These are phyloP conservation scores for Hortiboletus flavorubellus DNA, from an alignment of 768 basidiomycete genomes.

Conservation along the genomic window DNA sequence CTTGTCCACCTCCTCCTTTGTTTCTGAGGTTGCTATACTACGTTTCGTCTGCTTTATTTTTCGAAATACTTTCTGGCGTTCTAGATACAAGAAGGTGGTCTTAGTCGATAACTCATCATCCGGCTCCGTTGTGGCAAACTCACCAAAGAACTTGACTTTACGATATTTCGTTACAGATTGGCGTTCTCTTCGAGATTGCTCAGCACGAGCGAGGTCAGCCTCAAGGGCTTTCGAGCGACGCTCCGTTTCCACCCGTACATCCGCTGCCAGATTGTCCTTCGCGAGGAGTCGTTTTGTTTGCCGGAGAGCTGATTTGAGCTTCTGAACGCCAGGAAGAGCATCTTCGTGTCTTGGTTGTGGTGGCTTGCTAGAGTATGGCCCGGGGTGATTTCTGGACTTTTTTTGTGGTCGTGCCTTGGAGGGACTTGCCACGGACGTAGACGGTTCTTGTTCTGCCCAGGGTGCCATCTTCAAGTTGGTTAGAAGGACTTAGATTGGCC, in stretches of 20 bases:
- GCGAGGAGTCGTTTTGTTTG: constrained; percentile 81
- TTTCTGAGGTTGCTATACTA: constrained; percentile 37
- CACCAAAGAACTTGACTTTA: constrained; percentile 93
- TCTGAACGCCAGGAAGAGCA: constrained; percentile 66
- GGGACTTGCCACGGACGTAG: constrained; percentile 1
- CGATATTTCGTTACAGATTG: constrained; percentile 78
- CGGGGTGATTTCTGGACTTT: constrained; percentile 4
- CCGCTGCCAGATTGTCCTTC: constrained; percentile 83
- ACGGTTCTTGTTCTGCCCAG: constrained; percentile 5
- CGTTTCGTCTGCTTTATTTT: constrained; percentile 71
- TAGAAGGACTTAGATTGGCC: too few relatives aligned
- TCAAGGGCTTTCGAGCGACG: constrained; percentile 74
- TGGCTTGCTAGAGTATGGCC: constrained; percentile 10
- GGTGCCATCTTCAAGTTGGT: constrained; percentile 13
- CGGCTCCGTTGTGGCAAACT: constrained; percentile 14
- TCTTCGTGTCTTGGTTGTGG: constrained; percentile 12
- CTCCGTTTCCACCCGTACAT: constrained; percentile 79
- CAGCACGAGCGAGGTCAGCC: constrained; percentile 63
- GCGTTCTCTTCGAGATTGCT: constrained; percentile 63
- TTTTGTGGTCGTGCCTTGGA: constrained; percentile 17
- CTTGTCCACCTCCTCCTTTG: constrained; percentile 37
- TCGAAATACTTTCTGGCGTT: constrained; percentile 82
- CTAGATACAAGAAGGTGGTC: constrained; percentile 37
- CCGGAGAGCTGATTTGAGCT: constrained; percentile 79
- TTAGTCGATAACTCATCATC: neutral